These are phyloP conservation scores for Streptanthus diversifolius DNA, from an alignment of 345 rosid genomes.

Conservation along the genomic window DNA sequence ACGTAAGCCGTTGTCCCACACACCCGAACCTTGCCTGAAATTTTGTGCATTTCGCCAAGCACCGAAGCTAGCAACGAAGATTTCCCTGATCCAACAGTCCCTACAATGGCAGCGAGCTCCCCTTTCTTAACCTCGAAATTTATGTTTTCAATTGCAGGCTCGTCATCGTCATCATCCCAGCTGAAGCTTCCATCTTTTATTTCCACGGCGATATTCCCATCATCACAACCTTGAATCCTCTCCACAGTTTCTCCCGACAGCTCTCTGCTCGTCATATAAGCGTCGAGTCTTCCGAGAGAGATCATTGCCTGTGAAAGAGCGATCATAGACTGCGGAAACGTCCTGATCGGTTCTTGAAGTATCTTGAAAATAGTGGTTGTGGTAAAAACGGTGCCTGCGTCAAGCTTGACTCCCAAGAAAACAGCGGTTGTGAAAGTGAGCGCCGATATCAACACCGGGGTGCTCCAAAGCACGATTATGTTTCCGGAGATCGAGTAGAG, in stretches of 20 bases:
- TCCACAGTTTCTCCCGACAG: constrained; percentile 53
- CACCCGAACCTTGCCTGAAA: constrained; percentile 73
- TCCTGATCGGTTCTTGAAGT: constrained; percentile 88
- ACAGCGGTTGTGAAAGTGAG: constrained; percentile 73
- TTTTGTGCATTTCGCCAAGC: constrained; percentile 95
- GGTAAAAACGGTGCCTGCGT: constrained; percentile 88
- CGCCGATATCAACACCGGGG: constrained; percentile 71
- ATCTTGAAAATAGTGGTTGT: constrained; percentile 81
- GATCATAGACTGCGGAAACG: constrained; percentile 93
- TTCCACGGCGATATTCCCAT: constrained; percentile 56
- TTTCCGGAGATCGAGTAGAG: constrained; percentile 65
- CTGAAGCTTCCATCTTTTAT: constrained; percentile 66
- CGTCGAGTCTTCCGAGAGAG: constrained; percentile 74
- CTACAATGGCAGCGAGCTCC: constrained; percentile 81
- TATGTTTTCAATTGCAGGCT: constrained; percentile 52
- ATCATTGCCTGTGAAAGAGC: constrained; percentile 91
- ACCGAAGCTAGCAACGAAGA: constrained; percentile 78
- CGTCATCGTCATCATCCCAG: constrained; percentile 93
- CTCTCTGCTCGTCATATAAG: constrained; percentile 77
- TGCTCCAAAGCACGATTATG: constrained; percentile 77
- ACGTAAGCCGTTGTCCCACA: constrained; percentile 87
- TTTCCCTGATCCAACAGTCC: constrained; percentile 91
- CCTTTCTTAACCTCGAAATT: constrained; percentile 70
- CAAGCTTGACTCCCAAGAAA: constrained; percentile 59
- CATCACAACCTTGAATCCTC: constrained; percentile 56